Evolutionary conservation across 768 basidiomycete genomes (phyloP).

Genomic region (Chiua virens): DNA sequence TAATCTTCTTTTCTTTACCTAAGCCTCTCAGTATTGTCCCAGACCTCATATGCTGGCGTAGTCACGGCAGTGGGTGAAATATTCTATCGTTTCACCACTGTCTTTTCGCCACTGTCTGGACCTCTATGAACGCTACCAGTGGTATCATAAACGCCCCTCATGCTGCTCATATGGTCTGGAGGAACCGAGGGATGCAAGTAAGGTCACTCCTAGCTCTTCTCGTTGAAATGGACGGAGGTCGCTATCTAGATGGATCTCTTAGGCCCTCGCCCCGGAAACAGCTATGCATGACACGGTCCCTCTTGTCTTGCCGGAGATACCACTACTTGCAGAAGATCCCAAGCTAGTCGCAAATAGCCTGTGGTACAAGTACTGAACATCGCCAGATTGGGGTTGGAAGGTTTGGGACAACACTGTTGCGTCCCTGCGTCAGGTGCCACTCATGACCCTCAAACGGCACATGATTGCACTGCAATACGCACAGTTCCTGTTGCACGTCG

Average conservation of each 20-base stretch:
- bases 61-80: conserved; percentile 67
- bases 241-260: conserved; percentile 46
- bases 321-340: conserved; percentile 59
- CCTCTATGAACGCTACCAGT: conserved; percentile 65
- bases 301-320: conserved; percentile 56
- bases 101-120: conserved; percentile 76
- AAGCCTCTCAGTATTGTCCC: conserved; percentile 52
- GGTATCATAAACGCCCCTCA: conserved; percentile 60
- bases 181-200: conserved; percentile 62
- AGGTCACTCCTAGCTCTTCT: conserved; percentile 63
- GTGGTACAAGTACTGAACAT: conserved; percentile 81
- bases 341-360: conserved; percentile 68
- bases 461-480: conserved; percentile 66
- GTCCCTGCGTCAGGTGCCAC: conserved; percentile 66
- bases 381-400: conserved; percentile 75
- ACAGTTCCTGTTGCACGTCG: conserved; percentile 67
- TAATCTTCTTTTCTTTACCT: conserved; percentile 38
- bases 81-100: conserved; percentile 65
- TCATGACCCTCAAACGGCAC: conserved; percentile 49
- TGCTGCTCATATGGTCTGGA: conserved; percentile 61
- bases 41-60: conserved; percentile 50
- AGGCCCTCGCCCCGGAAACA: conserved; percentile 44
- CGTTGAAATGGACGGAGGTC: conserved; percentile 62
- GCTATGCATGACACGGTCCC: conserved; percentile 37
- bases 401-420: conserved; percentile 84